Evolutionary conservation across 75 land plant species (phyloP), one percentile per base, ranked within the genome.

Genomic region (Selaginella moellendorffii): DNA sequence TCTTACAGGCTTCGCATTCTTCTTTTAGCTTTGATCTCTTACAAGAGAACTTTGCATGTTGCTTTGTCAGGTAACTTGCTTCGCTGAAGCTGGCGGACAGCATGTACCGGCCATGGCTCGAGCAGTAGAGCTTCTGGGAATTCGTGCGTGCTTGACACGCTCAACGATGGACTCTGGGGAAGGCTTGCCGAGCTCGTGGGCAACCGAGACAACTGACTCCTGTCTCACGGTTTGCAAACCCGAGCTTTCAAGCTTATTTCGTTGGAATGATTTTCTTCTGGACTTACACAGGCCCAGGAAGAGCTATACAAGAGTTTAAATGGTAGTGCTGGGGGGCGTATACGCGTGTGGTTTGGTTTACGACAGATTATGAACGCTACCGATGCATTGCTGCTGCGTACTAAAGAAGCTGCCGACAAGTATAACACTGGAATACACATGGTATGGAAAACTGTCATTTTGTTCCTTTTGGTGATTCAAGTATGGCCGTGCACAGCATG

Each of bases 21-120:
- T n/a, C n/a, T n/a, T n/a, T n/a, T n/a, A n/a, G n/a, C n/a, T n/a
- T n/a, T n/a, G n/a, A n/a, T n/a, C n/a, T n/a, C n/a, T n/a, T n/a
- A n/a, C n/a, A n/a, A n/a, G n/a, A n/a, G n/a, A n/a, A n/a, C n/a
- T n/a, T n/a, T 36, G 46, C 46, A 36, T 14, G 46, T 36, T 14
- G 10, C 14, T 5, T 36, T 36, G 5, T 1, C 73, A 90, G 97
- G 97, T 90, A 29, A 92, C 96, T 2, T 92, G 96, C 73, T 92
- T 92, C 72, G 97, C 96, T 27, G 97, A 92, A 77, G 97, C 97
- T 30, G 97, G 97, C 0, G 97, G 97, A 17, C 97, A 92, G 61
- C 96, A 92, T 78, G 97, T 92, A 1, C 24, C 77, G 19, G 90
- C 76, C 25, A 92, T 92, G 96, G 97, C 83, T 29, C 74, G 73